A percentile compares a stretch with the other conserved stretches of the same genome.
phyloP scores from a whole-genome alignment of 306 rosid genomes.

The Leucaena leucocephala region DNA sequence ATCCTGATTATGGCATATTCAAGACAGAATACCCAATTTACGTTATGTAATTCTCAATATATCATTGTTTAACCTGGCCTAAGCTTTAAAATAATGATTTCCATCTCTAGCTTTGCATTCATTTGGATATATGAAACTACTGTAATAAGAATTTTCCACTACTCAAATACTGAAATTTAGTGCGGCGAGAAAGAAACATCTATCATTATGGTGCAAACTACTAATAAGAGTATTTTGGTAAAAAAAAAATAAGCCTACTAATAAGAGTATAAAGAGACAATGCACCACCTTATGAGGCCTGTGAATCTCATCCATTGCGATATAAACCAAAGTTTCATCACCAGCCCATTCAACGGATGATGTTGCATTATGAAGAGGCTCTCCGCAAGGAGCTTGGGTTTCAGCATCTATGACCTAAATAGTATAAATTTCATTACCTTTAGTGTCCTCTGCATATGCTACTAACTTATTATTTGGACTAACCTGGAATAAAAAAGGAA shows the following conservation, averaged over 20 bases:
- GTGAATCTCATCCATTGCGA: slow-evolving; percentile 83
- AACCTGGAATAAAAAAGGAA: slow-evolving; percentile 53
- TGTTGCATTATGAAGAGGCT: slow-evolving; percentile 62
- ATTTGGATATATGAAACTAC: neutral
- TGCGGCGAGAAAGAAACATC: neutral
- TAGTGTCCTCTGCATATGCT: slow-evolving; percentile 92
- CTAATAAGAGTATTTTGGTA: neutral
- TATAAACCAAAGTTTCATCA: slow-evolving; percentile 63
- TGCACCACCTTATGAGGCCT: slow-evolving; percentile 81
- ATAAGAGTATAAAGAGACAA: slow-evolving; percentile 13
- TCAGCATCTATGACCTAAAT: slow-evolving; percentile 73
- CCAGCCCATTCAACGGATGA: slow-evolving; percentile 77
- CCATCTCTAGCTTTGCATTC: slow-evolving; percentile 6
- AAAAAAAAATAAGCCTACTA: no score
- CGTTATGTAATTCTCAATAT: neutral
- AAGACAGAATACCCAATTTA: neutral
- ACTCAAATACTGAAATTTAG: neutral
- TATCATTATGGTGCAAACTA: slow-evolving; percentile 6
- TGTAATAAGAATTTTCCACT: neutral
- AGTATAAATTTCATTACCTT: slow-evolving; percentile 88
- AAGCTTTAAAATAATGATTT: neutral
- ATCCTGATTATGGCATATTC: neutral
- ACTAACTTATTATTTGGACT: slow-evolving; percentile 82
- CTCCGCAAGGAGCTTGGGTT: slow-evolving; percentile 61
- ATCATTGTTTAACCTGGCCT: neutral